These are phyloP conservation scores for Canna indica DNA, from an alignment of 176 grass and related monocot species.

Conservation along the genomic window DNA sequence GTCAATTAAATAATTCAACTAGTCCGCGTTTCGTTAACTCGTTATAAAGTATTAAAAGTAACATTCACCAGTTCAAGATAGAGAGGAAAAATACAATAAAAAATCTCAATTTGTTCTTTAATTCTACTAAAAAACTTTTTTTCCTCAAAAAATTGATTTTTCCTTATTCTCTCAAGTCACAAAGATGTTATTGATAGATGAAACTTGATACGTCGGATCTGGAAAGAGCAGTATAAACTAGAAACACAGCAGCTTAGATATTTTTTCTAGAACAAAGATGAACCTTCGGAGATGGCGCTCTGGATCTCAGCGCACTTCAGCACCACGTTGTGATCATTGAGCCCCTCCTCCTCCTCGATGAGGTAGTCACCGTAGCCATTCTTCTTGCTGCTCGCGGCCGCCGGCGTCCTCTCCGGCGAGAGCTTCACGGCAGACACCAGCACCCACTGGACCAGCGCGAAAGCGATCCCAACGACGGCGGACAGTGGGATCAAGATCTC, in stretches of 20 bases:
- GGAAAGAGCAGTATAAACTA: background rate
- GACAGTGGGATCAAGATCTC: constrained; percentile 5
- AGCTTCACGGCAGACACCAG: constrained; percentile 8
- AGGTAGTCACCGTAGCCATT: constrained; percentile 4
- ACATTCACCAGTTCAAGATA: background rate
- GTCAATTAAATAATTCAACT: background rate
- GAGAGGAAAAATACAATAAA: background rate
- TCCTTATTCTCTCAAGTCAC: background rate
- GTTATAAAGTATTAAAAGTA: background rate
- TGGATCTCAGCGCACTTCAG: constrained; percentile 11
- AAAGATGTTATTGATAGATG: background rate
- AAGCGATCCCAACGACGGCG: constrained; percentile 6
- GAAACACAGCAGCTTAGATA: background rate
- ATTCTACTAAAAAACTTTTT: background rate
- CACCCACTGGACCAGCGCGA: constrained; percentile 6
- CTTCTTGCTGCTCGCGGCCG: constrained; percentile 1
- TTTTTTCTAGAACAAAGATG: background rate
- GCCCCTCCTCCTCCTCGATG: constrained; percentile 18
- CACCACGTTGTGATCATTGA: constrained; percentile 16
- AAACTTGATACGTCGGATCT: background rate
- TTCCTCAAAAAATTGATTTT: background rate
- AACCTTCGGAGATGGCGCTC: constrained; percentile 14
- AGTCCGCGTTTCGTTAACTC: background rate
- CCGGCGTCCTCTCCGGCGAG: background rate
- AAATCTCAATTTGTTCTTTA: no score